Conservation (phyloP, 2,329 filamentous ascomycete species). For the Lachnellula occidentalis region DNA sequence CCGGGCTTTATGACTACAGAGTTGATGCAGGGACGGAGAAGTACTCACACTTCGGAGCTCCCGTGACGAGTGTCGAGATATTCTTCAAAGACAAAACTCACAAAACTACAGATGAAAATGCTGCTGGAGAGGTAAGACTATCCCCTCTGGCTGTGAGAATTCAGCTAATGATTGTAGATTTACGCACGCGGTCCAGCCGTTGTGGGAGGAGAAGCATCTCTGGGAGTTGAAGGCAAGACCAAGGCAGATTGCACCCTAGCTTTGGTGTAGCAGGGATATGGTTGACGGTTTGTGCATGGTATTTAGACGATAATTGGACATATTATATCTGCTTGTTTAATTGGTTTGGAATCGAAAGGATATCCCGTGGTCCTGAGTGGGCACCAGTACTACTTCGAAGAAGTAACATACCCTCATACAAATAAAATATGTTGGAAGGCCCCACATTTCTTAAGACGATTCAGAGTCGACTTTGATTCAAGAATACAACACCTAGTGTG, state of each 20-base stretch:
- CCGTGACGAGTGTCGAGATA: conserved; percentile 74
- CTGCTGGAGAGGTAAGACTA: conserved; percentile 56
- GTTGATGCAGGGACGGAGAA: conserved; percentile 36
- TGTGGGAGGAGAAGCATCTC: conserved; percentile 55
- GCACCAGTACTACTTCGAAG: too few relatives aligned
- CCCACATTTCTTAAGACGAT: too few relatives aligned
- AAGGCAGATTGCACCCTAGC: conserved; percentile 69
- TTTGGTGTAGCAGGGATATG: conserved; percentile 1
- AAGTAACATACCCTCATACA: too few relatives aligned
- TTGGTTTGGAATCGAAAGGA: too few relatives aligned
- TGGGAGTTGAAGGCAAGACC: conserved; percentile 61
- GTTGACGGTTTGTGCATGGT: not conserved
- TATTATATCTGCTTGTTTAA: too few relatives aligned
- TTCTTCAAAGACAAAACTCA: conserved; percentile 58
- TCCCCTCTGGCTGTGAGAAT: conserved; percentile 4
- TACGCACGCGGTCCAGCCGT: conserved; percentile 69
- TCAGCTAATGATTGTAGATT: conserved; percentile 45
- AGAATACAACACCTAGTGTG: too few relatives aligned
- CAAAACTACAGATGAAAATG: conserved; percentile 58
- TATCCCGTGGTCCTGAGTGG: too few relatives aligned
- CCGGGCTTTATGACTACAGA: conserved; percentile 82
- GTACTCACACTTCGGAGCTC: conserved; percentile 72
- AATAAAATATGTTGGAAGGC: too few relatives aligned
- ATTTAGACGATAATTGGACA: too few relatives aligned
- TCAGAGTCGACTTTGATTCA: too few relatives aligned